Base-by-base conservation (phyloP, 1,139 yeast genomes). In the Eremothecium gossypii region DNA sequence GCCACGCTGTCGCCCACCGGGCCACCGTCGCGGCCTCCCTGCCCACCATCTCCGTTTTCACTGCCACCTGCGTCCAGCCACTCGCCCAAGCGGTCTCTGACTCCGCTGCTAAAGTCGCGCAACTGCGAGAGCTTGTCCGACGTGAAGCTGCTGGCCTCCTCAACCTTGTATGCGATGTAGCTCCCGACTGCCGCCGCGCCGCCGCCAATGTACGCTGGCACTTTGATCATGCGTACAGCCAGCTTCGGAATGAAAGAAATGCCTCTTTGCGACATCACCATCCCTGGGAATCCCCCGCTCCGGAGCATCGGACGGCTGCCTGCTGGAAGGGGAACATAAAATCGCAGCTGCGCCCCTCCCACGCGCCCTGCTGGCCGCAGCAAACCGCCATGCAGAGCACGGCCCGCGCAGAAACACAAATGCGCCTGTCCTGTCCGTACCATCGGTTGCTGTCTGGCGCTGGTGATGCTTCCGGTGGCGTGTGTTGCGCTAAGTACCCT, bases 101-200 rank as follows among this genome's bases (percentile, higher is more conserved):
- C 49, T 13, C 52, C 53, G 12, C 53, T 58, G 1, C 82, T 68
- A 52, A 77, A 58, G 54, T 76, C 94, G 61, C 76, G 75, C 17
- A 82, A 66, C 40, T 77, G 69, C 7, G 71, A 69, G 38, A 87
- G 55, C 58, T 76, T 76, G 46, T 83, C 95, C 42, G 70, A 71
- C 0, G 96, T 76, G 53, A 74, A 85, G 34, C 62, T 69, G 1
- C 86, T 73, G 0, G 94, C 95, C 63, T 89, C 94, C 46, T 87
- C 95, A 3, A 87, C 83, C 61, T 91, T 89, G 61, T 87, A 87
- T 27, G 89, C 86, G 38, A 87, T 80, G 58, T 87, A 91, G 3
- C 95, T 83, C 0, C 96, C 95, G 3, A 95, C 95, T 7, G 96
- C 97, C 1, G 95, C 96, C 36, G 87, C 64, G 0, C 95, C 86